Evolutionary conservation across 2,329 filamentous ascomycete genomes (phyloP).

Genomic region (Diaporthe sp.): DNA sequence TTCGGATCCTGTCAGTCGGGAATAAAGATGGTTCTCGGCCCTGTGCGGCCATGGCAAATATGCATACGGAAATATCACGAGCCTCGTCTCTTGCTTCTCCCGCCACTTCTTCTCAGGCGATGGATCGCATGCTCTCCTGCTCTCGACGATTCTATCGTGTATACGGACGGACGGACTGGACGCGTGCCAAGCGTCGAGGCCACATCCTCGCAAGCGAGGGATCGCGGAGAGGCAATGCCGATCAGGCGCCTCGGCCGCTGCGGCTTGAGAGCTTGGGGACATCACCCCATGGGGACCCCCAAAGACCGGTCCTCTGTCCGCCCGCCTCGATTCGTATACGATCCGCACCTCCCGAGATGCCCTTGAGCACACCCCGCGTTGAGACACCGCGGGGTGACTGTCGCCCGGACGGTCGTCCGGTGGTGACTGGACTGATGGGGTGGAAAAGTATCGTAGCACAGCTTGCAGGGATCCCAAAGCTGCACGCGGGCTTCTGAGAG

Average conservation of each 20-base stretch:
- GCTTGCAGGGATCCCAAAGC: not conserved
- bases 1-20: slow-evolving; percentile 22
- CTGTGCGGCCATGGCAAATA: not conserved
- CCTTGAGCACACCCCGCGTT: not conserved
- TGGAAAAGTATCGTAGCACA: slow-evolving; percentile 9
- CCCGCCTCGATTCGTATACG: slow-evolving; percentile 12
- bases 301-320: slow-evolving; percentile 16
- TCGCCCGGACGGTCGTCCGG: slow-evolving; percentile 2
- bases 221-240: slow-evolving; percentile 18
- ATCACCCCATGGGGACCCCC: slow-evolving; percentile 2
- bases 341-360: slow-evolving; percentile 7
- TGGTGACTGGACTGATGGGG: not conserved
- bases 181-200: not conserved
- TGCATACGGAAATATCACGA: slow-evolving; percentile 1
- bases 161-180: not conserved
- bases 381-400: slow-evolving; percentile 16
- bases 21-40: slow-evolving; percentile 16
- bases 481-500: not conserved
- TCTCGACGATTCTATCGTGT: not conserved
- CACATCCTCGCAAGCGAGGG: not conserved
- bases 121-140: not conserved
- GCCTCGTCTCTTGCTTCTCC: not conserved
- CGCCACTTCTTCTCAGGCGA: not conserved
- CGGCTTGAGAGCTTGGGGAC: slow-evolving; percentile 7
- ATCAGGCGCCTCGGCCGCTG: slow-evolving; percentile 26